A percentile compares a stretch with the other conserved stretches of the same genome.
Conservation (phyloP, 345 rosid genomes). For the Salix brachista region DNA sequence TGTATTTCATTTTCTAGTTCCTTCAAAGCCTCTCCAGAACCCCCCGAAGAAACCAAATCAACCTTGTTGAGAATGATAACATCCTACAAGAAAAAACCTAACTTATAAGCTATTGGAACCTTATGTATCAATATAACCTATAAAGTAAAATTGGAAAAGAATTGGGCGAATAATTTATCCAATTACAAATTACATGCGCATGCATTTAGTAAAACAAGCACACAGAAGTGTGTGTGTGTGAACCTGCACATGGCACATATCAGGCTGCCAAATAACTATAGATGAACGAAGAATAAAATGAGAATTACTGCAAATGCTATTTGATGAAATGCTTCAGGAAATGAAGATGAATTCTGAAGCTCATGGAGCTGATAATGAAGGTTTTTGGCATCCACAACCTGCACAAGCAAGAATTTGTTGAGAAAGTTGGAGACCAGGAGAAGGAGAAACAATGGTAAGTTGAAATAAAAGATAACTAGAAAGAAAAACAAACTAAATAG, state of each 20-base stretch:
- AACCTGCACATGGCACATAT: too few relatives aligned
- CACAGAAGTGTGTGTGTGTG: not conserved
- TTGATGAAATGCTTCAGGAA: constrained; percentile 89
- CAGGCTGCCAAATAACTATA: too few relatives aligned
- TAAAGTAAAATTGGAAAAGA: not conserved
- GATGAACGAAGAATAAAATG: not conserved
- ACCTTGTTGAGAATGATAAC: constrained; percentile 88
- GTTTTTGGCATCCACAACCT: constrained; percentile 98
- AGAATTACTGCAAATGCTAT: constrained; percentile 83
- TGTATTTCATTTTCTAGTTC: constrained; percentile 72
- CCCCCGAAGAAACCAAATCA: constrained; percentile 66
- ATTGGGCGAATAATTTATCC: not conserved
- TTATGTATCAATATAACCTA: not conserved
- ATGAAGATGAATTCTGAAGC: constrained; percentile 51
- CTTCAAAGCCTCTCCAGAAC: constrained; percentile 45
- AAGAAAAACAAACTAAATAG: not conserved
- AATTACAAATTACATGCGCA: not conserved
- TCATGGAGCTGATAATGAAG: constrained; percentile 67
- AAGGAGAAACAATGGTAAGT: not conserved
- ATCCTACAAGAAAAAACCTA: constrained; percentile 51
- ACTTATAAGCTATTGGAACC: constrained; percentile 11
- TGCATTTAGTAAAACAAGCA: not conserved
- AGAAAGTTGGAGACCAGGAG: not conserved
- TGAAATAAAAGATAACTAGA: not conserved
- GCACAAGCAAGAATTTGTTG: constrained; percentile 16